Conservation (phyloP, 768 basidiomycete genomes). For the Leucocoprinus sp. region DNA sequence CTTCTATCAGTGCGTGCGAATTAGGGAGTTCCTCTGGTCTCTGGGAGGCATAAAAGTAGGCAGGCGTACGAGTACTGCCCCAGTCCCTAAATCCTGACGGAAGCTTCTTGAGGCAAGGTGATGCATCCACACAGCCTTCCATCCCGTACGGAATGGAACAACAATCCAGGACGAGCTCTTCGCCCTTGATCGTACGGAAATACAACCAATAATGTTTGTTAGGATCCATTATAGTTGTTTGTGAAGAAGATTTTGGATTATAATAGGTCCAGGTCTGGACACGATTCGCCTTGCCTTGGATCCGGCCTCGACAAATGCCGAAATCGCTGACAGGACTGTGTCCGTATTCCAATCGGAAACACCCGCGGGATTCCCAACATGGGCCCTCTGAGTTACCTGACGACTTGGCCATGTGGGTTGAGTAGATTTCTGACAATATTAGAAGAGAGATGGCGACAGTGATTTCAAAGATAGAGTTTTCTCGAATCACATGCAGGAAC, state of each 20-base stretch:
- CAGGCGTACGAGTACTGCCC: slow-evolving; percentile 6
- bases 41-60: not conserved
- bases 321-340: slow-evolving; percentile 36
- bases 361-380: not conserved
- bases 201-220: slow-evolving; percentile 43
- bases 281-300: slow-evolving; percentile 17
- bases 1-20: not conserved
- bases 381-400: not conserved
- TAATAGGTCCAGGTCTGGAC: slow-evolving; percentile 13
- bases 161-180: slow-evolving; percentile 32
- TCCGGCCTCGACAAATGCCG: slow-evolving; percentile 31
- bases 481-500: slow-evolving; percentile 1
- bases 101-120: not conserved
- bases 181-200: slow-evolving; percentile 34
- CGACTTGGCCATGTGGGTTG: not conserved
- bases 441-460: not conserved
- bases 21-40: not conserved
- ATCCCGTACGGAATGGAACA: slow-evolving; percentile 4
- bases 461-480: not conserved
- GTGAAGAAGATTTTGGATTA: slow-evolving; percentile 16
- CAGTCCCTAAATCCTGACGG: not conserved
- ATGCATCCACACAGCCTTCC: slow-evolving; percentile 1
- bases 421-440: slow-evolving; percentile 5
- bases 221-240: slow-evolving; percentile 30
- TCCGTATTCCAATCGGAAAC: slow-evolving; percentile 28